phyloP scores from a whole-genome alignment of 2,329 filamentous ascomycete genomes.

The Hypoxylon rubiginosum region DNA sequence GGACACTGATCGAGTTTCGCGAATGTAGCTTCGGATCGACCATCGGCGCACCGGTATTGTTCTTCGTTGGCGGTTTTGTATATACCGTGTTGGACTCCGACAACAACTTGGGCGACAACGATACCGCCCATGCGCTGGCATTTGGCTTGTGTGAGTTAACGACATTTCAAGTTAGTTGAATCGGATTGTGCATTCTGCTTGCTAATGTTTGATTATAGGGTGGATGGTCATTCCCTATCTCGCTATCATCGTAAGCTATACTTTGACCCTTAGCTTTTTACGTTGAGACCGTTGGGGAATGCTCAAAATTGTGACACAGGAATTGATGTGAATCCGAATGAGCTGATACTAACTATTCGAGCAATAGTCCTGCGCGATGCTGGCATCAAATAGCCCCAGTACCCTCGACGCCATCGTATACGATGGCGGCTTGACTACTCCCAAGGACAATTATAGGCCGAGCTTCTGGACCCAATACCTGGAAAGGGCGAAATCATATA shows the following conservation, averaged over 20 bases:
- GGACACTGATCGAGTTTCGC: not conserved
- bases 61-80: conserved; percentile 51
- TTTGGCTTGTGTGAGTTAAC: conserved; percentile 52
- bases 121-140: conserved; percentile 51
- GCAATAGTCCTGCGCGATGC: conserved; percentile 49
- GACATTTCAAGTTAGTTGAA: too few species aligned
- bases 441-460: conserved; percentile 39
- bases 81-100: conserved; percentile 50
- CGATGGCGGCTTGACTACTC: conserved; percentile 44
- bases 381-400: conserved; percentile 50
- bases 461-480: conserved; percentile 42
- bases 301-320: not conserved
- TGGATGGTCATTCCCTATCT: conserved; percentile 54
- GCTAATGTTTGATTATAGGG: conserved; percentile 42
- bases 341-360: conserved; percentile 2
- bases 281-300: not conserved
- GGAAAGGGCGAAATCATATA: conserved; percentile 31
- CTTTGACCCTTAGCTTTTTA: too few species aligned
- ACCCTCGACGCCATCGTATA: conserved; percentile 51
- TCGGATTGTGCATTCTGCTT: not conserved
- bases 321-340: not conserved
- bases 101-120: conserved; percentile 49
- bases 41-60: conserved; percentile 49
- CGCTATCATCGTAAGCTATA: conserved; percentile 45
- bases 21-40: conserved; percentile 49